Base-by-base conservation (phyloP, 129 eudicot species). In the Erigeron canadensis region DNA sequence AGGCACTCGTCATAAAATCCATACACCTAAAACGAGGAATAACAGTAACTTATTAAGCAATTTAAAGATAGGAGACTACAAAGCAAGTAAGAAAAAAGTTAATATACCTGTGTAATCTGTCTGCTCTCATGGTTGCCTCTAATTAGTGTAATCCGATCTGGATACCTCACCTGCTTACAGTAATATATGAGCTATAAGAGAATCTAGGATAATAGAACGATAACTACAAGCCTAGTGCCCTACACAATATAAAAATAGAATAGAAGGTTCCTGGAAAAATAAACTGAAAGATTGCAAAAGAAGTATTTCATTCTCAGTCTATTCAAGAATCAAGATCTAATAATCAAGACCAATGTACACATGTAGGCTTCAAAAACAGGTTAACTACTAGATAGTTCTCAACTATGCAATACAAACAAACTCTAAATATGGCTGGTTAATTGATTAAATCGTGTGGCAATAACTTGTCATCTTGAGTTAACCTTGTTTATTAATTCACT, bases 121-220 rank as follows among this genome's bases (percentile, higher is more conserved):
- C 98, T 89, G 81, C 98, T 92, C 83, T 92, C 98, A 59, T 93
- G 98, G 86, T 93, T 93, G 50, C 96, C 98, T 77, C 98, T 83
- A 38, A 93, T 89, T 23, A 93, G 88, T 1, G 98, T 93, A 65
- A 93, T 93, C 77, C 98, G 85, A 81, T 89, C 98, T 8, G 98
- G 98, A 81, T 93, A 93, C 69, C 98, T 81, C 67, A 93, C 98
- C 98, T 93, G 84, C 67, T 63, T 76, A 67, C 67, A 63, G 76
- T 18, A 69, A 45, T 56, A 40, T 38, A 63, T 83, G 61, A 80
- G 75, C 65, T 72, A 21, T 46, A 43, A 69, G 40, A 63, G 40
- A 45, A 37, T 43, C 58, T 37, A 75, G 10, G 41, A 64, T 38
- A 22, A 37, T 18, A 54, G 43, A 75, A 51, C 11, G 19, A 54